Percentiles rank a stretch among this genome's conserved stretches.
phyloP scores from a whole-genome alignment of 805 yeast genomes.

The Teunomyces pallodes region DNA sequence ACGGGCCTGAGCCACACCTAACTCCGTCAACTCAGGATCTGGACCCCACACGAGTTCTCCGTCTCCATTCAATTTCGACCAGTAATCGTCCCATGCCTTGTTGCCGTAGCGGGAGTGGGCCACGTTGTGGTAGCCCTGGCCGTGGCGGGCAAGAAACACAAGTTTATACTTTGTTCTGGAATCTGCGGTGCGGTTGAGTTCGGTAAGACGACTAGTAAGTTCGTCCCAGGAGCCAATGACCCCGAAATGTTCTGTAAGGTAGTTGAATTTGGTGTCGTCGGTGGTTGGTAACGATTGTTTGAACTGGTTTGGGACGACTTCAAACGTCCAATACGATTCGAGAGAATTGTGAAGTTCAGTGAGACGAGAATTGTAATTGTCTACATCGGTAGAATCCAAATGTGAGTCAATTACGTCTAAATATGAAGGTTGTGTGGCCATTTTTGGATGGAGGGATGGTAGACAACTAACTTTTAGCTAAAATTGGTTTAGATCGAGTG shows the following conservation, averaged over 20 bases:
- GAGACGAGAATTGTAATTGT: conserved; percentile 13
- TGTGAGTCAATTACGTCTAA: conserved; percentile 33
- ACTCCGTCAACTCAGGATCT: conserved; percentile 49
- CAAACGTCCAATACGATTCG: conserved; percentile 32
- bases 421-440: conserved; percentile 16
- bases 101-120: conserved; percentile 47
- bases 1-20: conserved; percentile 45
- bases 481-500: too few species aligned
- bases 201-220: conserved; percentile 20
- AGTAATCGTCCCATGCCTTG: conserved; percentile 44
- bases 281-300: conserved; percentile 42
- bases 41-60: conserved; percentile 50
- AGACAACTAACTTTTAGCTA: too few species aligned
- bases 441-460: not conserved
- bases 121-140: conserved; percentile 52
- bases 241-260: conserved; percentile 45
- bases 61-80: conserved; percentile 45
- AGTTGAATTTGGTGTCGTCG: conserved; percentile 41
- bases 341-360: conserved; percentile 7
- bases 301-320: conserved; percentile 42
- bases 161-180: conserved; percentile 40
- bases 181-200: conserved; percentile 31
- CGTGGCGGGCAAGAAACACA: conserved; percentile 50
- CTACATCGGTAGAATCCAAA: conserved; percentile 17
- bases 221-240: conserved; percentile 23